Base-by-base conservation (phyloP, 495 filamentous ascomycete species). In the Lasiosphaeria hispida region DNA sequence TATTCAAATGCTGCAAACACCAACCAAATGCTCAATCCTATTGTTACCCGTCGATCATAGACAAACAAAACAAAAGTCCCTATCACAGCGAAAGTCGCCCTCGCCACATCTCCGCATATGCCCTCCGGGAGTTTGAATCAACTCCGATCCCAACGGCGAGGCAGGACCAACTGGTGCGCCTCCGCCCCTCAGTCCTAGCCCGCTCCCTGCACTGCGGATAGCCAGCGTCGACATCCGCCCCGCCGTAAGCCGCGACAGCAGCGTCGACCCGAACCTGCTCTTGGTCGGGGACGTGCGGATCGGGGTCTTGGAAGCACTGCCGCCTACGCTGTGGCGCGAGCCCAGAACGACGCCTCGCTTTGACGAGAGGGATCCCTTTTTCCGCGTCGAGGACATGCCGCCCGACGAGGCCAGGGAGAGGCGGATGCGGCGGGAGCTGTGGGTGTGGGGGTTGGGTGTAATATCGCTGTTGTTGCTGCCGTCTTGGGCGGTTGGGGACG, bases 41-140 rank as follows among this genome's bases (percentile, higher is more conserved):
- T 33, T 49, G 14, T 5, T 48, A 23, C 19, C 35, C 33, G 13
- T 6, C 19, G 10, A 23, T 63, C 50, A 71, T n/a, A 69, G 66
- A 62, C 79, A 82, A 3, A 70, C 70, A 61, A 82, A 77, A 62
- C 79, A 82, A 60, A 80, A 81, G 41, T 74, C 69, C 54, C 73
- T 63, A 8, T 72, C 71, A 51, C 78, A 82, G 33, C 62, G 63
- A 42, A 77, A 82, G 36, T 72, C 78, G 44, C 64, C 69, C 59
- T 77, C 69, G 6, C 79, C 79, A 55, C 79, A 82, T 49, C 71
- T 61, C 8, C 75, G 63, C 59, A 72, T 61, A 41, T 71, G 69
- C 0, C 77, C 77, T 4, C 76, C 73, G 2, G 77, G 75, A 13
- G 76, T 76, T 59, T 57, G 67, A 7, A 73, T 67, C 53, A 73